A percentile compares a stretch with the other conserved stretches of the same genome.
Evolutionary conservation across 2,329 filamentous ascomycete genomes (phyloP).

Genomic region (Basipetospora chlamydospora): DNA sequence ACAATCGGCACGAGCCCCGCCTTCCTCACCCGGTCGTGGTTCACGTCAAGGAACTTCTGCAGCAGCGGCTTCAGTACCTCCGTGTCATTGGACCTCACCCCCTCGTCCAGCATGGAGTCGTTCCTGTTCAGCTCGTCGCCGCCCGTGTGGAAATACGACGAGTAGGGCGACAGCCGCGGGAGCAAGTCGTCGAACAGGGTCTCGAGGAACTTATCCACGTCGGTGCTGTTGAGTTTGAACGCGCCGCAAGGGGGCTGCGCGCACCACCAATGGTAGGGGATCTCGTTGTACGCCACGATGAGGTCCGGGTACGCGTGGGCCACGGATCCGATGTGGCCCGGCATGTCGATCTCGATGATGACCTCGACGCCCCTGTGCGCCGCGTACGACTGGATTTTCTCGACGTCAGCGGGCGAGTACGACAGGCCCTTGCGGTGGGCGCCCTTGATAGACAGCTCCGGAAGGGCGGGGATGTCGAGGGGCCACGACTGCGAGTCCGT

Average conservation of each 20-base stretch:
- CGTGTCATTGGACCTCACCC: slow-evolving; percentile 50
- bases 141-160: slow-evolving; percentile 69
- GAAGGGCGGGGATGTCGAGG: slow-evolving; percentile 61
- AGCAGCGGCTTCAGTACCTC: slow-evolving; percentile 58
- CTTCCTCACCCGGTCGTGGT: slow-evolving; percentile 49
- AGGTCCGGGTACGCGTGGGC: slow-evolving; percentile 54
- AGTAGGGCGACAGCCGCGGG: slow-evolving; percentile 54
- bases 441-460: slow-evolving; percentile 56
- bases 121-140: slow-evolving; percentile 77
- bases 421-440: slow-evolving; percentile 54
- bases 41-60: slow-evolving; percentile 60
- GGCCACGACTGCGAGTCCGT: slow-evolving; percentile 82
- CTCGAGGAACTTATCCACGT: slow-evolving; percentile 57
- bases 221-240: slow-evolving; percentile 60
- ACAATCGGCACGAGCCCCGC: slow-evolving; percentile 59
- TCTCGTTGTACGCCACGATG: slow-evolving; percentile 46
- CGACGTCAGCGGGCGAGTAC: slow-evolving; percentile 53
- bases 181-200: slow-evolving; percentile 62
- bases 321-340: slow-evolving; percentile 61
- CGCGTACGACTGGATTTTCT: slow-evolving; percentile 55
- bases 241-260: slow-evolving; percentile 52
- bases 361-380: slow-evolving; percentile 53
- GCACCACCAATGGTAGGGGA: slow-evolving; percentile 45
- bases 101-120: slow-evolving; percentile 59
- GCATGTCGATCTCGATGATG: slow-evolving; percentile 67